phyloP scores from a whole-genome alignment of 306 rosid genomes.

The Inga laurina region DNA sequence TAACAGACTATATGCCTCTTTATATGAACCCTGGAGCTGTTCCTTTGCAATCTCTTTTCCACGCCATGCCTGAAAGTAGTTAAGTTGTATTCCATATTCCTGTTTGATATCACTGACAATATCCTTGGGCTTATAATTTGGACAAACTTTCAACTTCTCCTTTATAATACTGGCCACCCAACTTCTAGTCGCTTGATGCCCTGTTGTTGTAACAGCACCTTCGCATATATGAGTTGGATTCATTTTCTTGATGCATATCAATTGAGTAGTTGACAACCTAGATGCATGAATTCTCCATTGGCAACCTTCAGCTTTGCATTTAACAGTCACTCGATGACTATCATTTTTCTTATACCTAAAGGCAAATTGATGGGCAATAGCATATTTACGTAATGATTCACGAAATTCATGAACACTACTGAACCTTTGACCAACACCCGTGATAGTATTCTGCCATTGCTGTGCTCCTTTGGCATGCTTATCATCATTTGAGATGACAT shows the following conservation, averaged over 20 bases:
- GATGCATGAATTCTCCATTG: conserved; percentile 99
- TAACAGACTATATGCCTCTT: conserved; percentile 86
- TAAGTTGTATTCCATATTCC: conserved; percentile 93
- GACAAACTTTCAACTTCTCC: conserved; percentile 82
- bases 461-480: conserved; percentile 79
- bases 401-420: conserved; percentile 91
- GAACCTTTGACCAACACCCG: conserved; percentile 94
- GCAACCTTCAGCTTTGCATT: conserved; percentile 98
- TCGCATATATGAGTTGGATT: conserved; percentile 81
- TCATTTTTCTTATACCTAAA: conserved; percentile 96
- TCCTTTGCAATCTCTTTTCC: conserved; percentile 99
- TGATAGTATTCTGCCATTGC: conserved; percentile 95
- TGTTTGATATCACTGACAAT: conserved; percentile 91
- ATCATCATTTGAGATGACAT: conserved; percentile 49
- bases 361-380: conserved; percentile 95
- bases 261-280: conserved; percentile 86
- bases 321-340: conserved; percentile 97
- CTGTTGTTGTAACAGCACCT: conserved; percentile 84
- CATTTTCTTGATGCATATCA: conserved; percentile 98
- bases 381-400: conserved; percentile 90
- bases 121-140: conserved; percentile 96
- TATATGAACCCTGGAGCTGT: conserved; percentile 98
- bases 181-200: conserved; percentile 98
- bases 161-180: conserved; percentile 98
- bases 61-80: conserved; percentile 99